These are phyloP conservation scores for Abelmoschus esculentus DNA, from an alignment of 345 rosid species.

Conservation along the genomic window DNA sequence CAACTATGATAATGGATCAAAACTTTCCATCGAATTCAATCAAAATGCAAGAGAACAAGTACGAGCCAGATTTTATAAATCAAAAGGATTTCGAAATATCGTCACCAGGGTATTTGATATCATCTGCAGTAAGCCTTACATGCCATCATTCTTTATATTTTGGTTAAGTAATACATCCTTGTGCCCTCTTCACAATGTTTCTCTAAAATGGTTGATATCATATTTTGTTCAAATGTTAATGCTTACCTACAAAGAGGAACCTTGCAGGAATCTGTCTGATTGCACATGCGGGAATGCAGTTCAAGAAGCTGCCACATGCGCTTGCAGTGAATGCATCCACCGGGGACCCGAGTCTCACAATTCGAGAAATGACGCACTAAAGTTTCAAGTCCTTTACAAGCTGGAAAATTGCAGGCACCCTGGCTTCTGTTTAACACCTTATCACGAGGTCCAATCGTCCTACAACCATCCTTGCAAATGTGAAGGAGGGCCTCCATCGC, in stretches of 20 bases:
- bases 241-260: constrained; percentile 83
- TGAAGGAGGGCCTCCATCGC: constrained; percentile 88
- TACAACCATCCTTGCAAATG: constrained; percentile 80
- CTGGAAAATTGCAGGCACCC: constrained; percentile 52
- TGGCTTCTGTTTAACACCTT: constrained; percentile 52
- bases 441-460: constrained; percentile 75
- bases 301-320: constrained; percentile 91
- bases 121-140: too few species aligned
- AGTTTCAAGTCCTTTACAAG: constrained; percentile 75
- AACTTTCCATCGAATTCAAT: background rate
- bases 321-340: constrained; percentile 68
- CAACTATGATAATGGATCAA: background rate
- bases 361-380: constrained; percentile 70
- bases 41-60: background rate
- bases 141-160: background rate
- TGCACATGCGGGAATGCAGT: constrained; percentile 78
- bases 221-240: background rate
- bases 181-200: background rate
- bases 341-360: constrained; percentile 66
- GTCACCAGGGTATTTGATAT: too few species aligned
- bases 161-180: background rate
- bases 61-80: background rate
- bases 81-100: too few species aligned
- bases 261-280: constrained; percentile 61
- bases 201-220: background rate